Percentiles rank a stretch among this genome's conserved stretches.
Evolutionary conservation across 2,329 filamentous ascomycete genomes (phyloP).

Genomic region (Xylariaceae sp.): DNA sequence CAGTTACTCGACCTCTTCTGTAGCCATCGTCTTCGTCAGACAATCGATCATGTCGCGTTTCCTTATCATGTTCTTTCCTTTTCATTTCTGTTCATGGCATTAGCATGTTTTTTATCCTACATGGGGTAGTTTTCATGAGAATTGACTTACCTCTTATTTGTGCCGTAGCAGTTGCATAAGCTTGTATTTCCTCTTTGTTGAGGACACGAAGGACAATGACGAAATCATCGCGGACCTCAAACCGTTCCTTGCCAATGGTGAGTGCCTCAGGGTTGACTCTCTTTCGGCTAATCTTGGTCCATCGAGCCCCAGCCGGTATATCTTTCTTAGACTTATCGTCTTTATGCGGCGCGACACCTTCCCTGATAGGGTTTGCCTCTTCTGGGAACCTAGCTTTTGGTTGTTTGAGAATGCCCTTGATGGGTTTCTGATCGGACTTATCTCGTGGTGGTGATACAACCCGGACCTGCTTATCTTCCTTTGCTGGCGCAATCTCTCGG

Average conservation of each 20-base stretch:
- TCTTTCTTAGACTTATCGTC: constrained; percentile 72
- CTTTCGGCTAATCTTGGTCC: constrained; percentile 88
- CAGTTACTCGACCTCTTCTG: constrained; percentile 18
- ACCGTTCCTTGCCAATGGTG: constrained; percentile 82
- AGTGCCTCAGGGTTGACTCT: constrained; percentile 88
- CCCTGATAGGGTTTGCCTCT: constrained; percentile 74
- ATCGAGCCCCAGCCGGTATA: constrained; percentile 74
- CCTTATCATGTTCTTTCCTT: constrained; percentile 39
- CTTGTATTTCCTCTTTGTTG: constrained; percentile 84
- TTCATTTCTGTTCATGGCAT: constrained; percentile 35
- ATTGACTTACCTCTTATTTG: constrained; percentile 67
- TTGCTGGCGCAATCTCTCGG: constrained; percentile 34
- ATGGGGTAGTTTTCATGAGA: not conserved
- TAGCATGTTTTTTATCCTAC: not conserved
- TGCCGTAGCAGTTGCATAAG: constrained; percentile 75
- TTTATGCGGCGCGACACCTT: constrained; percentile 91
- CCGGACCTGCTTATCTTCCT: constrained; percentile 51
- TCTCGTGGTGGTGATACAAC: constrained; percentile 69
- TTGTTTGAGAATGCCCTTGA: constrained; percentile 81
- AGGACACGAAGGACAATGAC: constrained; percentile 89
- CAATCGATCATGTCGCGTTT: constrained; percentile 20
- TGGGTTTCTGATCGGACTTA: constrained; percentile 61
- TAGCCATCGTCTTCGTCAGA: constrained; percentile 30
- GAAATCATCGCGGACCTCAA: constrained; percentile 86
- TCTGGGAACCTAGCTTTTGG: constrained; percentile 84